A percentile compares a stretch with the other conserved stretches of the same genome.
Conservation (phyloP, 2,329 filamentous ascomycete genomes). For the Cladophialophora exuberans region DNA sequence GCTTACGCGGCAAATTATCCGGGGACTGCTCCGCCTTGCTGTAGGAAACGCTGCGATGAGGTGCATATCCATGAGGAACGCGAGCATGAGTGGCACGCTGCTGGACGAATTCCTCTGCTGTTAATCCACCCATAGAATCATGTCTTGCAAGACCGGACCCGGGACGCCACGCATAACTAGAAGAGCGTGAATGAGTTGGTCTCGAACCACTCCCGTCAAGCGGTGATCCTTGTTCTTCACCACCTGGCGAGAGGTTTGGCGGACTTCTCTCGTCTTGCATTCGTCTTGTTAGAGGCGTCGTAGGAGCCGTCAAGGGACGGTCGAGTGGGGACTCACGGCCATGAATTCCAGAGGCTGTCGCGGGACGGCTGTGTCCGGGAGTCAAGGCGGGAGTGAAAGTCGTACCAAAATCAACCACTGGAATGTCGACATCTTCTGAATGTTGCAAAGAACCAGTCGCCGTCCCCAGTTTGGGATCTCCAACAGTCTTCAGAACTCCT, state of each 20-base stretch:
- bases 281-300: conserved; percentile 16
- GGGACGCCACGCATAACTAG: conserved; percentile 79
- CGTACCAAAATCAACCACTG: conserved; percentile 81
- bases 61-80: conserved; percentile 43
- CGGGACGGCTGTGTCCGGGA: conserved; percentile 53
- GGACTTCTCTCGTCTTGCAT: conserved; percentile 15
- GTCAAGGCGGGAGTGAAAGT: conserved; percentile 70
- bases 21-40: conserved; percentile 31
- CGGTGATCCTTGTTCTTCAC: conserved; percentile 18
- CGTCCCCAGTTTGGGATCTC: conserved; percentile 48
- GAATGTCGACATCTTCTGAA: conserved; percentile 55
- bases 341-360: conserved; percentile 54
- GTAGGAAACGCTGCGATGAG: conserved; percentile 45
- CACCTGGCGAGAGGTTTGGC: conserved; percentile 5
- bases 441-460: conserved; percentile 46
- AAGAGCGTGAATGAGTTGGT: conserved; percentile 35
- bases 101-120: conserved; percentile 81
- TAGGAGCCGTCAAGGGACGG: conserved; percentile 14
- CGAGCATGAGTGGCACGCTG: conserved; percentile 66
- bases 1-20: conserved; percentile 28
- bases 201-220: conserved; percentile 15
- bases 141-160: conserved; percentile 56
- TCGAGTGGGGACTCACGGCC: conserved; percentile 33
- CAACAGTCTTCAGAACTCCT: conserved; percentile 76
- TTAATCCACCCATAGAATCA: conserved; percentile 60